Evolutionary conservation across 2,329 filamentous ascomycete species (phyloP), one percentile per base, ranked within the genome.

Genomic region (Cercospora janseana): DNA sequence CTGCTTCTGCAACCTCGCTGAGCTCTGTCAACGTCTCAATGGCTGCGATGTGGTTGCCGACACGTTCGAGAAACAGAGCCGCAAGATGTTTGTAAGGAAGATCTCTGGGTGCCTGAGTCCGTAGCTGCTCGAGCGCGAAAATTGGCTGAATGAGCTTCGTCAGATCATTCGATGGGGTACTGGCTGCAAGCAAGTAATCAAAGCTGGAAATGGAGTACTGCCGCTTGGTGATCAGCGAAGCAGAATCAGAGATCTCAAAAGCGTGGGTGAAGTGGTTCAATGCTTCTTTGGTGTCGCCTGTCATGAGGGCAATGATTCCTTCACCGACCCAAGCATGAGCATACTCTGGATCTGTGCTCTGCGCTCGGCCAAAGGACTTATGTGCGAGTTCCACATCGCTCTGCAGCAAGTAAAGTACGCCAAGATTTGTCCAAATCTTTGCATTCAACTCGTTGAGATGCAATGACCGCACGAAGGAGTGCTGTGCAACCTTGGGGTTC

Each of bases 321-420:
- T 97, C 92, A 1, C 93, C 93, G 6, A 97, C 75, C 94, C 93
- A 98, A 12, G 91, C 92, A 63, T 92, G 83, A 0, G 90, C 84
- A 64, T 92, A 95, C 58, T 96, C 92, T 0, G 94, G 93, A 66
- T 98, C 94, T 3, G 87, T 88, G 1, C 91, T 95, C 68, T 98
- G 93, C 3, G 91, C 89, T 55, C 89, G 80, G 2, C 88, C 90
- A 67, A 96, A 97, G 0, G 88, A 85, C 59, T 91, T 83, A 62
- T 95, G 94, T 4, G 93, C 90, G n/a, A 96, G 77, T 63, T 90
- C 80, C 15, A 83, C 70, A 61, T 98, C 93, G 49, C 87, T 86
- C 58, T 95, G 87, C 4, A 95, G 70, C 12, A 97, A 75, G 51
- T 93, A 95, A 6, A 98, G 75, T 0, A 87, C 84, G 6, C 90